Percentiles rank a stretch among this genome's conserved stretches.
Conservation (phyloP, 495 filamentous ascomycete genomes). For the Penicillium angulare region DNA sequence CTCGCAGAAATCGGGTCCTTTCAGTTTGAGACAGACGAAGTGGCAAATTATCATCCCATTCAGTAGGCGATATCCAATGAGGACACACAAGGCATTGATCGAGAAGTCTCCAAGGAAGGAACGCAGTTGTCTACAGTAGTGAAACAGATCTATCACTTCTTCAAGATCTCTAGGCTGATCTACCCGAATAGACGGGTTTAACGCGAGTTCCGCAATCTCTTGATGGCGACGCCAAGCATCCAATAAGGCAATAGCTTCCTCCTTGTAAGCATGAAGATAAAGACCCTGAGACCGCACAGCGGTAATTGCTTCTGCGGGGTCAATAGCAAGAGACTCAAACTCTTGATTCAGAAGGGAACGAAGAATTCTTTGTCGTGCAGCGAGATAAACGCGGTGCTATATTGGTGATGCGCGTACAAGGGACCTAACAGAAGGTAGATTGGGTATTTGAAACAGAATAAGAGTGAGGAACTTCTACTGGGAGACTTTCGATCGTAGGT, state of each 20-base stretch:
- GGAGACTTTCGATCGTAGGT: neutral
- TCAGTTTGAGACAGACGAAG: neutral
- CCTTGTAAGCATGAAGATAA: neutral
- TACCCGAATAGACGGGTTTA: neutral
- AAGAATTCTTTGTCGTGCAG: neutral
- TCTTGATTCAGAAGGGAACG: neutral
- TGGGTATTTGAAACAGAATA: neutral
- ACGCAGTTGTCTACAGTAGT: neutral
- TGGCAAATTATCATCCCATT: neutral
- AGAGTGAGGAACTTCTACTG: neutral
- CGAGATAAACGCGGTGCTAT: neutral
- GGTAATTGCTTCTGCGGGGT: slow-evolving; percentile 4
- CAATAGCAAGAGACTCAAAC: neutral
- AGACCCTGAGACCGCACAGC: slow-evolving; percentile 12
- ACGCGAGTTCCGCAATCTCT: neutral
- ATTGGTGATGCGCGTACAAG: neutral
- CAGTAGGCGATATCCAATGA: neutral
- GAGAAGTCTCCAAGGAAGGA: neutral
- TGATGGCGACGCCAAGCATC: neutral
- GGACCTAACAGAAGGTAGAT: neutral
- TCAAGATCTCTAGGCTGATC: neutral
- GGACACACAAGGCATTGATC: neutral
- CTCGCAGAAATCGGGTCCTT: slow-evolving; percentile 10
- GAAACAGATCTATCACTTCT: neutral
- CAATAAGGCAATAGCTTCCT: slow-evolving; percentile 4